Evolutionary conservation across 768 basidiomycete species (phyloP).

Genomic region (Suillus discolor): DNA sequence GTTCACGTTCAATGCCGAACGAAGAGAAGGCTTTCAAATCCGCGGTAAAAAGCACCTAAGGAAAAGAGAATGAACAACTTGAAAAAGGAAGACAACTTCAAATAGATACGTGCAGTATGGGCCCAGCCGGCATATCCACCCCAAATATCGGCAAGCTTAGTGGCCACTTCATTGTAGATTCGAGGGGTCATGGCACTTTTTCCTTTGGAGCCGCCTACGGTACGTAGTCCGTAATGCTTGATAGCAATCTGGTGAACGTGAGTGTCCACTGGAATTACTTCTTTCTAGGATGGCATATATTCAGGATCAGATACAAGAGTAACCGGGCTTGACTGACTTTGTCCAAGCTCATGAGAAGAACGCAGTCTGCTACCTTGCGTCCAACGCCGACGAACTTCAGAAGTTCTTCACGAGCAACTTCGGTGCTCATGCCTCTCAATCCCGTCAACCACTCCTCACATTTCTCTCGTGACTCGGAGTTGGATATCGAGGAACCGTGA

Average conservation of each 20-base stretch:
- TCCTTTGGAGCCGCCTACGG: constrained; percentile 35
- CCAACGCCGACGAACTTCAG: constrained; percentile 90
- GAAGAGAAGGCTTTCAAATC: constrained; percentile 70
- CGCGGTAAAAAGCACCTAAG: constrained; percentile 72
- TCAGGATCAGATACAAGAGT: neutral
- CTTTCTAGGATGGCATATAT: constrained; percentile 48
- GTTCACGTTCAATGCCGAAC: constrained; percentile 48
- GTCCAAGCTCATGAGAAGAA: constrained; percentile 90
- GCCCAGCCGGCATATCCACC: constrained; percentile 90
- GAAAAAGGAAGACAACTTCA: neutral
- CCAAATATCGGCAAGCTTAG: constrained; percentile 67
- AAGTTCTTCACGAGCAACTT: constrained; percentile 71
- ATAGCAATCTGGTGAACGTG: constrained; percentile 90
- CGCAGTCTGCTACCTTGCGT: constrained; percentile 94
- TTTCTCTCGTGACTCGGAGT: constrained; percentile 37
- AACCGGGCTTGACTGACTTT: constrained; percentile 54
- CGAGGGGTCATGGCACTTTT: constrained; percentile 73
- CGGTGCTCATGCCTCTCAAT: constrained; percentile 52
- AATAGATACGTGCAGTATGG: constrained; percentile 60
- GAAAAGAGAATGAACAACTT: neutral
- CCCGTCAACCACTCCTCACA: constrained; percentile 63
- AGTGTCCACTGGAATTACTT: constrained; percentile 93
- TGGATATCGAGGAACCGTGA: constrained; percentile 34
- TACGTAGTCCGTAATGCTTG: constrained; percentile 73
- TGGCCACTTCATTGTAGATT: constrained; percentile 72